phyloP scores from a whole-genome alignment of 2,329 filamentous ascomycete species.

The Bimuria novae-zelandiae region DNA sequence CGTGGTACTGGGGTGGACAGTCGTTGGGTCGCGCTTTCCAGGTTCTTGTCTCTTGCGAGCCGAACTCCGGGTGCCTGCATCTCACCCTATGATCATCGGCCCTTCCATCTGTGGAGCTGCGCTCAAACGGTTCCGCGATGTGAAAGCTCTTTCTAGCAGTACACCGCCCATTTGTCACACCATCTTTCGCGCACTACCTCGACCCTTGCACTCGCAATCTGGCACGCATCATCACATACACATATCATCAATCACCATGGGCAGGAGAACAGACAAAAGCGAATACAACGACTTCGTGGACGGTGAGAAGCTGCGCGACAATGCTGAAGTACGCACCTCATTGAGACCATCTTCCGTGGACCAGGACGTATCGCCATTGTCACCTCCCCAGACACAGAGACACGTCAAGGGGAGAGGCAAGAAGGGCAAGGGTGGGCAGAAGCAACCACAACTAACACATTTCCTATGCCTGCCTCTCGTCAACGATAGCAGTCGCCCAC shows the following conservation, averaged over 20 bases:
- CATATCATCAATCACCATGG: slow-evolving; percentile 24
- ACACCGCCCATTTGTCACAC: neutral
- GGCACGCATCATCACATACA: neutral
- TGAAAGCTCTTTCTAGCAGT: neutral
- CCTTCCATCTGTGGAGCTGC: slow-evolving; percentile 2
- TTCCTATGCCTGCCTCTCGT: slow-evolving; percentile 78
- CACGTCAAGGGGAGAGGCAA: slow-evolving; percentile 17
- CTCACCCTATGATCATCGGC: slow-evolving; percentile 6
- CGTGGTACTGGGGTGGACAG: neutral
- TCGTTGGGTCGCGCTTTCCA: neutral
- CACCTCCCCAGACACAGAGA: slow-evolving; percentile 16
- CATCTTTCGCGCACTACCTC: neutral
- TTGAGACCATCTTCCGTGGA: slow-evolving; percentile 16
- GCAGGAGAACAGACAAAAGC: slow-evolving; percentile 36
- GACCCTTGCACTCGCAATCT: neutral
- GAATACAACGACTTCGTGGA: slow-evolving; percentile 45
- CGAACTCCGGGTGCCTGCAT: slow-evolving; percentile 3
- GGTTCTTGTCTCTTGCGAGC: neutral
- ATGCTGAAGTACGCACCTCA: slow-evolving; percentile 29
- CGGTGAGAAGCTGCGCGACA: slow-evolving; percentile 38
- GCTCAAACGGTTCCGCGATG: neutral
- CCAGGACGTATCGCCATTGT: slow-evolving; percentile 16
- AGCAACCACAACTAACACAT: slow-evolving; percentile 65
- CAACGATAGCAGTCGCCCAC: slow-evolving; percentile 62
- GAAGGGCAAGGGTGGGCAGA: slow-evolving; percentile 23